Base-by-base conservation (phyloP, 257 asterid genomes). In the Lithospermum erythrorhizon region DNA sequence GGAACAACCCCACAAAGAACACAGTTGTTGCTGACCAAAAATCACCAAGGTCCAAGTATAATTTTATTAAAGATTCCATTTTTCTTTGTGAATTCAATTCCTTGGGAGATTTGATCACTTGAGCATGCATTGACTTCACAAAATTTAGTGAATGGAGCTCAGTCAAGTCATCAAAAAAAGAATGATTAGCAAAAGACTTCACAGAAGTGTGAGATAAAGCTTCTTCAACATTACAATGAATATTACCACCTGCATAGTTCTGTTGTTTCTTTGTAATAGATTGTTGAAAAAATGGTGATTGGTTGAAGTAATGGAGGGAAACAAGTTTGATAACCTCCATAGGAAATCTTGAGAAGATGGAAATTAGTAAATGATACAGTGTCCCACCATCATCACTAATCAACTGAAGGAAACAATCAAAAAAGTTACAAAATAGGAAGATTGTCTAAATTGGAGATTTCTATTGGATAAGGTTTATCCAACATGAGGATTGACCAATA, bases 71-170 rank as follows among this genome's bases (percentile, higher is more conserved):
- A 73, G 76, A 77, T 29, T 75, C 83, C 61, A 77, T 77, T 54
- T 77, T 77, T 62, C 54, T 58, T 53, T 48, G 72, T 22, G 79
- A 14, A 66, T 72, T 62, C 55, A 35, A 20, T 27, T 72, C 30
- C 17, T 22, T 64, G 64, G 82, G 64, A 64, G 29, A 3, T 73
- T 84, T 84, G 53, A 81, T 70, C 68, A 81, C 74, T 69, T 79
- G 85, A 80, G 89, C 83, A 77, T 84, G 93, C 54, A 70, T 77
- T 67, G 76, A 73, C 72, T 74, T 81, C 11, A 74, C 70, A 60
- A 70, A 76, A 21, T 9, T 64, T 53, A 64, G 71, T 2, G 82
- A 73, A 25, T 68, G 64, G 14, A 66, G 64, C 61, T 75, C 68
- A 2, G 41, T 64, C 0, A 69, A 62, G 67, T 60, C 71, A 24